Conservation (phyloP, 345 rosid species). For the Melaleuca quinquenervia region DNA sequence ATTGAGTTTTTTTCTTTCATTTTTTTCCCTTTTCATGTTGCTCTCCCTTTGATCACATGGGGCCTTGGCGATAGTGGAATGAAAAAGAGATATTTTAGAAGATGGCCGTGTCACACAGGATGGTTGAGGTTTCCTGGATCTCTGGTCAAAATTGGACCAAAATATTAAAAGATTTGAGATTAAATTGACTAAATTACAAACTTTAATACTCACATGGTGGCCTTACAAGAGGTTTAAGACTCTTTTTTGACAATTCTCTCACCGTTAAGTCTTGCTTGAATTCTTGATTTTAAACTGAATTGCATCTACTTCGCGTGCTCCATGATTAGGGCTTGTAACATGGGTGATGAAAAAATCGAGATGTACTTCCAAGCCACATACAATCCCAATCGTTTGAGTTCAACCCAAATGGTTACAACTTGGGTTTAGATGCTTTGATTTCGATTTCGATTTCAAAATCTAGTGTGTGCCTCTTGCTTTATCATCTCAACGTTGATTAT, state of each 20-base stretch:
- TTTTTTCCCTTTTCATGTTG: too few relatives aligned
- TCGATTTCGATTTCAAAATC: neutral
- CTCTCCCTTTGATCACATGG: too few relatives aligned
- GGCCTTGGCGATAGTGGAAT: too few relatives aligned
- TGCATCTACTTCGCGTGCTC: neutral
- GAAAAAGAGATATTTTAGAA: too few relatives aligned
- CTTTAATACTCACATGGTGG: neutral
- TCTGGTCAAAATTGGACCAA: neutral
- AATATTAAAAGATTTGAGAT: too few relatives aligned
- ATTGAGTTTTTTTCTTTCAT: too few relatives aligned
- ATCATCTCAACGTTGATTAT: neutral
- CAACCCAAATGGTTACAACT: neutral
- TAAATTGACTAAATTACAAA: too few relatives aligned
- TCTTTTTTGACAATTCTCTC: neutral
- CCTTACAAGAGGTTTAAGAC: neutral
- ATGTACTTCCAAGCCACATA: neutral
- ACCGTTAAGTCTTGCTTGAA: rapidly evolving
- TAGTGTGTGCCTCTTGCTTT: neutral
- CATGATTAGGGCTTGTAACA: neutral
- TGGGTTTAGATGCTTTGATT: neutral
- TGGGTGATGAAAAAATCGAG: neutral
- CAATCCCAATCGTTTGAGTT: neutral
- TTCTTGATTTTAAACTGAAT: neutral
- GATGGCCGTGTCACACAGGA: too few relatives aligned
- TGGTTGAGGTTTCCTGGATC: too few relatives aligned